Base-by-base conservation (phyloP, 306 rosid species). In the Acacia confusa region DNA sequence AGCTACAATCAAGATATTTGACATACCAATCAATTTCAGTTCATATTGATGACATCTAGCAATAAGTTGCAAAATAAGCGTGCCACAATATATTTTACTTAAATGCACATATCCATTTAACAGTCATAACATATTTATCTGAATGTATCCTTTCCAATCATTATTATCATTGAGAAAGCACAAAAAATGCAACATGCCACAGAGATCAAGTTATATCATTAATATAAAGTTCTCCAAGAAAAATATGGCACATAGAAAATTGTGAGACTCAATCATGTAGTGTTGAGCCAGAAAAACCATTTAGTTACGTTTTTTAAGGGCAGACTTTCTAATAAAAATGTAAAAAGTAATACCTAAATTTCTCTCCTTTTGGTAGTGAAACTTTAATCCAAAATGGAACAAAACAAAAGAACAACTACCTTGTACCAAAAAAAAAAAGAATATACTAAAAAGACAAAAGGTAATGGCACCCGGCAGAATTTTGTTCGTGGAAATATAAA, bases 1-100 rank as follows among this genome's bases (percentile, higher is more conserved):
- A 89, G 98, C 99, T 96, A 80, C 78, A 86, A 61, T 75, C 52
- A 80, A 73, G 61, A 86, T 79, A 40, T 75, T 74, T 57, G 81
- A 70, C 20, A 45, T 25, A 50, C 80, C 79, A 84, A 77, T 83
- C 67, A 80, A 76, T 83, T 60, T 53, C 76, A 67, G 75, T 64
- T 78, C 68, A 84, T n/a, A 63, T 55, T 75, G 24, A 78, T 71
- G 80, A 57, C 67, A 76, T 53, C 60, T 70, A 36, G 24, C 36
- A 80, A 52, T 28, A 28, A 40, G 70, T 77, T 61, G 48, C 63
- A 82, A 41, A 68, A 60, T 57, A 64, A 67, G 57, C 27, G 34
- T 11, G 44, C 64, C 48, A 60, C 47, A 16, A 36, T 27, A 75
- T 63, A 30, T 36, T 60, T 41, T 58, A 30, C n/a, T 60, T 12